Evolutionary conservation across 2,329 filamentous ascomycete genomes (phyloP), one percentile per base, ranked within the genome.

Genomic region (Arthrinium puccinioides): DNA sequence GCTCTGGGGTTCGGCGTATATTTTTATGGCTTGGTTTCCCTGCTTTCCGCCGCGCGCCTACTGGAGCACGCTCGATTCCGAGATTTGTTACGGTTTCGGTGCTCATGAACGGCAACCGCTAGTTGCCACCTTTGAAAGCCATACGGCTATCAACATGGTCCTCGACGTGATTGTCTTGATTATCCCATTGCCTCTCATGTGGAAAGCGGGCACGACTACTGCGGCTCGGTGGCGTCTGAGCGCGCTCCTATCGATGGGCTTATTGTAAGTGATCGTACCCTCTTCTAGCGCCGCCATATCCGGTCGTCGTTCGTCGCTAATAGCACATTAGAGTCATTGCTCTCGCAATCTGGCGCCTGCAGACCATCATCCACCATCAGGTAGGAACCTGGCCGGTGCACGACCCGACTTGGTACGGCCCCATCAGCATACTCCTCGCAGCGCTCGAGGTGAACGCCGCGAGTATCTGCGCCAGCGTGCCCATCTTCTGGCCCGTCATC

Each of bases 401-500:
- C 39, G 56, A 59, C 30, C 53, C 53, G 26, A 53, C 51, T 5
- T 58, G 52, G 51, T 57, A 59, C 40, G 47, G 39, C 8, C 45
- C 49, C 9, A 44, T 46, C 16, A 50, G 45, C 33, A 38, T 52
- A 16, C 31, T 51, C 9, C 43, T 52, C 4, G 46, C 45, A 5
- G 35, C 35, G 6, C 26, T 49, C 9, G 49, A 52, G 24, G 43
- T 48, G 4, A 44, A 43, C 21, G 21, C 44, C 16, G 42, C 48
- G 3, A 45, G 39, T 10, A 50, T 51, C 29, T 54, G 52, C 43
- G 55, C 54, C 4, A 56, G 54, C 28, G 44, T 58, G 25, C 55
- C 55, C 11, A 52, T 56, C 13, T 58, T 58, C 49, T 58, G 51
- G 51, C 55, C 55, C 10, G 43, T 55, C 6, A 38, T 62, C 3